Evolutionary conservation across 2,329 filamentous ascomycete genomes (phyloP), one percentile per base, ranked within the genome.

Genomic region (Beauveria rudraprayagi): DNA sequence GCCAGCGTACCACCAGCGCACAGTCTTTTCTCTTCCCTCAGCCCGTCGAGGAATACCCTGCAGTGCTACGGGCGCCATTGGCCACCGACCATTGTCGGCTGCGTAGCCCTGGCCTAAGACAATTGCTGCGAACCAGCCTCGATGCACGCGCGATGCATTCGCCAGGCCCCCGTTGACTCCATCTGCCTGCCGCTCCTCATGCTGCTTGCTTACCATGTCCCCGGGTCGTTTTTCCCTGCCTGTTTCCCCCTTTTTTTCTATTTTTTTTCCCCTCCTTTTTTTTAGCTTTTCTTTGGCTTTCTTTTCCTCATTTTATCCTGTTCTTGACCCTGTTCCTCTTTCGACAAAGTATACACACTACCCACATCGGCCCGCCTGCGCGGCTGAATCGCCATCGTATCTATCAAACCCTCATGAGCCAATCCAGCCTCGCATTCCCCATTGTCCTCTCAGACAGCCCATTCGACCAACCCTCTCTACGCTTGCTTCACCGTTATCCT

Each of bases 11-110:
- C 43, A 46, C 43, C 43, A 19, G 22, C 19, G 14, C 44, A 37
- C n/a, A n/a, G 56, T 52, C 56, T 59, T 53, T 52, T 59, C 56
- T 53, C 56, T 59, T 59, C 48, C 48, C 56, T 53, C 56, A 40
- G 37, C 10, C 24, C 56, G 9, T 7, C 47, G 56, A 34, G 46
- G 46, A 51, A 59, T 59, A 37, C 30, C 56, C 52, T 55, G 11
- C 30, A 34, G 11, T 34, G 30, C 30, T 34, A 34, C 30, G 14
- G 11, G 11, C 11, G 11, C 11, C 11, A 34, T 34, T 34, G 30
- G 30, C 30, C 11, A 34, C 56, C 56, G 56, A 59, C 48, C 40
- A 59, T 53, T 46, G 40, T 59, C 56, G 56, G 56, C 9, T 40
- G 8, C 6, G 30, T 34, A 34, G 10, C n/a, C 24, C 30, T 55